phyloP scores from a whole-genome alignment of 2,329 filamentous ascomycete species.

The Exophiala dermatitidis region DNA sequence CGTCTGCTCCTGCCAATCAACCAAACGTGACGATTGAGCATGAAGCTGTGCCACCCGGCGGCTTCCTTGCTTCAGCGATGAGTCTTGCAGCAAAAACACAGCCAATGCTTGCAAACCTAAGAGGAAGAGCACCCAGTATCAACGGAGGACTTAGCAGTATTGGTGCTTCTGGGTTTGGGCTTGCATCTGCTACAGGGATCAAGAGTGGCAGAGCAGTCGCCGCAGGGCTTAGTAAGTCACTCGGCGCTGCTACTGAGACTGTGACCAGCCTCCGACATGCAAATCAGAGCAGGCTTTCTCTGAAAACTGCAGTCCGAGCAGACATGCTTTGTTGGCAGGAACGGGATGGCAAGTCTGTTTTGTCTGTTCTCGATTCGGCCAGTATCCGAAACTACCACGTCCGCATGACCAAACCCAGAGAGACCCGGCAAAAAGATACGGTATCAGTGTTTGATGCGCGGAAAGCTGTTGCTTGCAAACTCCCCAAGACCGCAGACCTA shows the following conservation, averaged over 20 bases:
- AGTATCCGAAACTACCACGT: slow-evolving; percentile 31
- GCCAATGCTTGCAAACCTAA: slow-evolving; percentile 61
- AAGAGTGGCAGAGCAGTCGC: slow-evolving; percentile 43
- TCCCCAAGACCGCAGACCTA: slow-evolving; percentile 11
- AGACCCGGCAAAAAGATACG: slow-evolving; percentile 30
- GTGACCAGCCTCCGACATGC: slow-evolving; percentile 43
- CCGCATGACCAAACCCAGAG: slow-evolving; percentile 26
- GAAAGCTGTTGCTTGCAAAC: slow-evolving; percentile 18
- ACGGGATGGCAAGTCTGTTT: slow-evolving; percentile 37
- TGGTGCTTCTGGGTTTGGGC: slow-evolving; percentile 35
- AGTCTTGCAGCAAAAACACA: slow-evolving; percentile 56
- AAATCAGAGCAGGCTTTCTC: slow-evolving; percentile 43
- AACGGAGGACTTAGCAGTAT: slow-evolving; percentile 39
- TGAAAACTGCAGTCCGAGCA: slow-evolving; percentile 36
- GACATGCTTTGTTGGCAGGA: slow-evolving; percentile 42
- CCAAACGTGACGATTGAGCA: slow-evolving; percentile 32
- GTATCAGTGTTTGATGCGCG: slow-evolving; percentile 32
- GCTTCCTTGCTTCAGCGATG: slow-evolving; percentile 62
- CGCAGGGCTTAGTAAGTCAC: slow-evolving; percentile 45
- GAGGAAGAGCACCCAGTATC: slow-evolving; percentile 45
- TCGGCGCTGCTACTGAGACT: slow-evolving; percentile 43
- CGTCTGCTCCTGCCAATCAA: slow-evolving; percentile 29
- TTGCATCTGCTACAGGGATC: slow-evolving; percentile 42
- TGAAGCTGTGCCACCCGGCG: slow-evolving; percentile 41
- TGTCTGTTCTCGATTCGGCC: slow-evolving; percentile 40